Evolutionary conservation across 2,329 filamentous ascomycete genomes (phyloP), one percentile per base, ranked within the genome.

Genomic region (Karstenula rhodostoma): DNA sequence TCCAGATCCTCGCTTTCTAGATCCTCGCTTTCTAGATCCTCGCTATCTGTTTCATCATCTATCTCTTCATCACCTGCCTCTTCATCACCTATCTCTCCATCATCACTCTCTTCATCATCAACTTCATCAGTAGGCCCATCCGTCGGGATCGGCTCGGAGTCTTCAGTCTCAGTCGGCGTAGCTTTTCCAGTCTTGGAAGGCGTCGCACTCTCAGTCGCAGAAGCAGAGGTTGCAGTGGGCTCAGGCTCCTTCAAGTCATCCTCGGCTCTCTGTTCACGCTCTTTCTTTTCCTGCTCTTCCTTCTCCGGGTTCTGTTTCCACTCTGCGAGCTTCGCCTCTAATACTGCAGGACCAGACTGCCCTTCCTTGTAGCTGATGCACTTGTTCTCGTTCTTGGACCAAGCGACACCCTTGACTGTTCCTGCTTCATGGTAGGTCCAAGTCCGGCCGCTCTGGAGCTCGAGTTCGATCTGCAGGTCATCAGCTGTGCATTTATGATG

Each of bases 321-420:
- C 44, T 57, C 54, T 8, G 32, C 44, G 33, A 57, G 54, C 44
- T 57, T 57, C 13, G 15, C 13, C 33, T 49, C 27, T 22, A 57
- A 29, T 29, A 57, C 46, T 4, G 35, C 32, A 42, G 54, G 6
- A 19, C 54, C 54, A 22, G 13, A 13, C 32, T 57, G 22, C 17
- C 54, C 54, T 33, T 49, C 19, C 17, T 43, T 22, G 23, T 57
- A 57, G 47, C 54, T 57, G 32, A 57, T 49, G 44, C 54, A 57
- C 23, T 57, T 57, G 54, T 57, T 57, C 54, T 57, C 54, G 19
- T 49, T 57, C 44, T 33, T 57, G 33, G 54, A 49, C 54, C 54
- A 57, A 5, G 54, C 54, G 17, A 57, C 54, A 29, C 54, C 54
- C 33, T 57, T 57, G 33, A 57, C 44, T 22, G 44, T 57, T 32